phyloP scores from a whole-genome alignment of 257 asterid species.

The Apocynum venetum region DNA sequence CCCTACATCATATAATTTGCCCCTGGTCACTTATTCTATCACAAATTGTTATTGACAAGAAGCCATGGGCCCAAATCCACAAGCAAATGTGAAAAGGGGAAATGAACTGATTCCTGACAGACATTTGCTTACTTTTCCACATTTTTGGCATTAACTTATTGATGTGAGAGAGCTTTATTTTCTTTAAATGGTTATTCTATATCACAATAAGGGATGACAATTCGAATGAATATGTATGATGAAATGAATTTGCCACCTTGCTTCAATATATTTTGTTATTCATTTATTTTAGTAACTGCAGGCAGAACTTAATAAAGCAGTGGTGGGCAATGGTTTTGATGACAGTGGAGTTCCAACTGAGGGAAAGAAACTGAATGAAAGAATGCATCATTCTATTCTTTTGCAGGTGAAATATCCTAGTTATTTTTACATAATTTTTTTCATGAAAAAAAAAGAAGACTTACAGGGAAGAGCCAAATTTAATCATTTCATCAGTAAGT shows the following conservation, averaged over 20 bases:
- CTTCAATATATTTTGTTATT: background rate
- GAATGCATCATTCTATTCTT: constrained; percentile 77
- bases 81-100: too few relatives aligned
- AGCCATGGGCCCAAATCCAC: background rate
- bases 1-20: background rate
- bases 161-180: background rate
- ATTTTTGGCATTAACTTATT: background rate
- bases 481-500: background rate
- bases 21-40: too few relatives aligned
- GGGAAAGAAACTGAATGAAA: constrained; percentile 33
- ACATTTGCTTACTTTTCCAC: background rate
- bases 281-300: constrained; percentile 16
- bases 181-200: background rate
- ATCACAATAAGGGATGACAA: background rate
- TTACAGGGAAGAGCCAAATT: background rate
- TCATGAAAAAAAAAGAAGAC: background rate
- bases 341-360: constrained; percentile 38
- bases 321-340: constrained; percentile 38
- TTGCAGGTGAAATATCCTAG: constrained; percentile 48
- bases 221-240: background rate
- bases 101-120: background rate
- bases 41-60: background rate
- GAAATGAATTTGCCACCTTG: background rate
- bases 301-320: constrained; percentile 78
- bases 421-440: background rate